Base-by-base conservation (phyloP, 2,329 filamentous ascomycete genomes). In the Nemania sp. region DNA sequence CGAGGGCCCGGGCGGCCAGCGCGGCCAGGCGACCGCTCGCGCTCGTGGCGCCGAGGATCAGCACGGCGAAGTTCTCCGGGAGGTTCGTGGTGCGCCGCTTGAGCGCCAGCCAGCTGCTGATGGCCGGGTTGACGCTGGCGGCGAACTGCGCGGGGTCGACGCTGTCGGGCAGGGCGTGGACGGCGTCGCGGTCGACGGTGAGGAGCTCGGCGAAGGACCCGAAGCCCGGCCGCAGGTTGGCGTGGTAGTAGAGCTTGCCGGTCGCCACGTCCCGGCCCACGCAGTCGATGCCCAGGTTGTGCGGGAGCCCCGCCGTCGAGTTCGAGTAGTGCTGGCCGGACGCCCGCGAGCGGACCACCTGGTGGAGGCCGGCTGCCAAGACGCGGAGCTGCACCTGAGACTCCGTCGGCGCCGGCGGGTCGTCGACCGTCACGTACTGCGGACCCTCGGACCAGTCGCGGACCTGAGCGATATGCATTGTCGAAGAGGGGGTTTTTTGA, bases 21-120 rank as follows among this genome's bases (percentile, higher is more conserved):
- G 82, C 78, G 0, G 83, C 84, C 0, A 83, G 70, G 3, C 76
- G 74, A 0, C 84, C 84, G 43, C 80, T 83, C 0, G 79, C 78
- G 17, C 79, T 81, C 0, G 83, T 85, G 0, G 77, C 83, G 0
- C 84, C 84, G 13, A 84, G 62, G 45, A 86, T 78, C 13, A 84
- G 73, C 3, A 80, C 79, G 3, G 76, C 79, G 67, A 82, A 85
- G 5, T 74, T 71, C 18, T 69, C 47, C 2, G 76, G 75, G 2
- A 82, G 70, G 5, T 72, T 65, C 4, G 60, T 65, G 0, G 78
- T 78, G 5, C 83, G 77, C 40, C 77, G 74, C 20, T 73, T 76
- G 37, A 87, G 72, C 4, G 82, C 83, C 82, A 87, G 84, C 83
- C 83, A 87, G 42, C 78, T 79, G 54, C 79, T 80, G 75, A 84